Conservation (phyloP, 2,329 filamentous ascomycete species). For the Calonectria crousiana region DNA sequence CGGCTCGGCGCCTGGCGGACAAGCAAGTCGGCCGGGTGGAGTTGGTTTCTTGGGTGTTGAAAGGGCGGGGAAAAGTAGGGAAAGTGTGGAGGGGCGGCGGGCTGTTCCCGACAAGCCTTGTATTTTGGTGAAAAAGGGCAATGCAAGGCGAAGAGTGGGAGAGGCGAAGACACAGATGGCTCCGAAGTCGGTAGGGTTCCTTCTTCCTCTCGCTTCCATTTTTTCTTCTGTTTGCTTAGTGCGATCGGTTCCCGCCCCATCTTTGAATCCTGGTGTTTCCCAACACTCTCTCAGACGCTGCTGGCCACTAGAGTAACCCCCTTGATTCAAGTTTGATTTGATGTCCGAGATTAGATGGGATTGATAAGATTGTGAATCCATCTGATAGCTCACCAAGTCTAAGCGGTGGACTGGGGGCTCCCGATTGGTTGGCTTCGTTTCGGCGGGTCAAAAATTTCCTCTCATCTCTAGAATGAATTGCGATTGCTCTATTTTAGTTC, state of each 20-base stretch:
- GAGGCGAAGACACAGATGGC: not conserved
- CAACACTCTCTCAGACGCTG: constrained; percentile 13
- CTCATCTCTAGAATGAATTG: not conserved
- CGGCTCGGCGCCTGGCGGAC: not conserved
- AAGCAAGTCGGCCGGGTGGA: not conserved
- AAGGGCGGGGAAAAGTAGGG: not conserved
- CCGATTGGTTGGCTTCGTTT: constrained; percentile 33
- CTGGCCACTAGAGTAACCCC: constrained; percentile 8
- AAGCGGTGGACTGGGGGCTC: constrained; percentile 18
- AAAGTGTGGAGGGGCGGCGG: not conserved
- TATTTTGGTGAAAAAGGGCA: constrained; percentile 15
- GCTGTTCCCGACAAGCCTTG: constrained; percentile 9
- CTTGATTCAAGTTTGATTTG: constrained; percentile 21
- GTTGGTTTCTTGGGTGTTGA: not conserved
- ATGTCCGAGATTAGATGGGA: constrained; percentile 46
- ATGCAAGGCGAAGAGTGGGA: constrained; percentile 19
- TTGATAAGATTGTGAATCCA: constrained; percentile 43
- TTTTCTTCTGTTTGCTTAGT: not conserved
- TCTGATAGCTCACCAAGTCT: constrained; percentile 31
- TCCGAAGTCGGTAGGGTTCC: constrained; percentile 37
- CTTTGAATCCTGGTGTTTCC: not conserved
- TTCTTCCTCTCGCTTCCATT: not conserved
- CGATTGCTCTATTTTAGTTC: not conserved
- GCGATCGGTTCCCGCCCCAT: not conserved
- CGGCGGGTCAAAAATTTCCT: not conserved